Evolutionary conservation across 768 basidiomycete species (phyloP), one percentile per base, ranked within the genome.

Genomic region (Auriscalpium microsporum): DNA sequence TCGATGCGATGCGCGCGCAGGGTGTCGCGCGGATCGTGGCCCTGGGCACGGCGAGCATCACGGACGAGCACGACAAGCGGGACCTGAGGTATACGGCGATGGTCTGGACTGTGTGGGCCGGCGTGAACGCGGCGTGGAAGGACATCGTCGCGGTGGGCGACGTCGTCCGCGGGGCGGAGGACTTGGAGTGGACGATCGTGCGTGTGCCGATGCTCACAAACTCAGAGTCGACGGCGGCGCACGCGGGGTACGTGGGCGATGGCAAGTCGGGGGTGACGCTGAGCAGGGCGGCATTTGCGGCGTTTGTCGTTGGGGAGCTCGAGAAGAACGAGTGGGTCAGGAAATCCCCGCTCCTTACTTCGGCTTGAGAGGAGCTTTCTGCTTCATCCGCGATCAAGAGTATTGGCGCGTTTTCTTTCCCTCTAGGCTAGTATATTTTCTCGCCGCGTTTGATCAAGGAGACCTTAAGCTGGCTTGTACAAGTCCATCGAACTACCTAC

Each of bases 211-310:
- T 86, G 23, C 64, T 90, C 62, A 82, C 75, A 45, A 74, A 79
- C 57, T 69, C 73, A 4, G 64, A 73, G 23, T 71, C 70, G 13
- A 78, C 69, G 58, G 72, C 72, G 0, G 72, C 80, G 35, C 65
- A 79, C 3, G 82, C 77, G 33, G 87, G 87, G 3, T 86, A 87
- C 62, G 69, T 85, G 6, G 87, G 87, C 3, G 87, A 89, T 59
- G 78, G 77, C 14, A 75, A 73, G 60, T 76, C 74, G 8, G 76
- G 74, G 19, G 70, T 70, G 4, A 70, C 65, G n/a, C 65, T 88
- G 40, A 66, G 85, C 1, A 74, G 85, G 57, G 68, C 69, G 9
- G 85, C 78, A 0, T 86, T 82, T 56, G 86, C 82, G 5, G 68
- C 72, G 1, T 89, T 87, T 60, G 74, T 80, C 6, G 50, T 85